phyloP scores from a whole-genome alignment of 768 basidiomycete genomes.

The Mycena kentingensis region DNA sequence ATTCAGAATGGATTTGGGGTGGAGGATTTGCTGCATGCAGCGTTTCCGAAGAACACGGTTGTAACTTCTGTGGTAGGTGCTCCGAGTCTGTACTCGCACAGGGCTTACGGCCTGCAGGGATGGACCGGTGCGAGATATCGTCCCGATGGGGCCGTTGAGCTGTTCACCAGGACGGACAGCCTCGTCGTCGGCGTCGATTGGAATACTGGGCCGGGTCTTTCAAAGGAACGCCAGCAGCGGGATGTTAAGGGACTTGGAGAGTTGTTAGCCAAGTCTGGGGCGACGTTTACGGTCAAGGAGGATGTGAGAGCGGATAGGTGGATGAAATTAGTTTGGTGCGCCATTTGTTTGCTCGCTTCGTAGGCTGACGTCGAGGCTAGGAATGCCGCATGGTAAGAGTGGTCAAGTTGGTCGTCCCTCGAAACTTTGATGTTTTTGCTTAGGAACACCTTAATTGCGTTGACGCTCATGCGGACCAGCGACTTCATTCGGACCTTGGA shows the following conservation, averaged over 20 bases:
- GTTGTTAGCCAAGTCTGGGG: constrained; percentile 10
- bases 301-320: constrained; percentile 8
- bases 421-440: too few species aligned
- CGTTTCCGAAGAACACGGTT: constrained; percentile 10
- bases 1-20: constrained; percentile 16
- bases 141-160: constrained; percentile 4
- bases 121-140: constrained; percentile 7
- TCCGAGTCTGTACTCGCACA: background rate
- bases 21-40: constrained; percentile 3
- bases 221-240: constrained; percentile 2
- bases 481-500: constrained; percentile 8
- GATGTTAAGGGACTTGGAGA: constrained; percentile 1
- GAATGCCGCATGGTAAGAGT: constrained; percentile 10
- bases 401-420: too few species aligned
- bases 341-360: background rate
- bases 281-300: constrained; percentile 8
- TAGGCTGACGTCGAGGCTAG: background rate
- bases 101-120: background rate
- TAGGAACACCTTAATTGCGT: constrained; percentile 14
- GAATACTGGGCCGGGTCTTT: background rate
- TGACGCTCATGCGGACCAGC: constrained; percentile 9
- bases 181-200: constrained; percentile 12
- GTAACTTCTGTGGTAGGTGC: constrained; percentile 5
- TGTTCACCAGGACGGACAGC: constrained; percentile 9
- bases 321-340: constrained; percentile 13